A percentile compares a stretch with the other conserved stretches of the same genome.
Conservation (phyloP, 495 filamentous ascomycete genomes). For the Penicillium manginii region DNA sequence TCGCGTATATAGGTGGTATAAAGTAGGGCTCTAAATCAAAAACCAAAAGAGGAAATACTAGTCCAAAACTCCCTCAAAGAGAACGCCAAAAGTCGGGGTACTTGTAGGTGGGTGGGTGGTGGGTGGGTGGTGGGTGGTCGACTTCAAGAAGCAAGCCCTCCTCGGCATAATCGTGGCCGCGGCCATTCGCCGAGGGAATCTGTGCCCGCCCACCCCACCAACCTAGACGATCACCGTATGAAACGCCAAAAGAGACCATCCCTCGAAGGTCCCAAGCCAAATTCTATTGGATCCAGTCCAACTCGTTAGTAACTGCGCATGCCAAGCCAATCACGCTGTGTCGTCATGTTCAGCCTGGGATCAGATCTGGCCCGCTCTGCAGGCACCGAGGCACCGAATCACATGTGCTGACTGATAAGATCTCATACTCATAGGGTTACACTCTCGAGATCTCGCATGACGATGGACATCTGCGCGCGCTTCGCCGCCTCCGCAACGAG, state of each 20-base stretch:
- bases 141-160: background rate
- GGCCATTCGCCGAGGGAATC: background rate
- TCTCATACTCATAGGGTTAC: slow-evolving; percentile 48
- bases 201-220: background rate
- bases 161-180: background rate
- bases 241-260: background rate
- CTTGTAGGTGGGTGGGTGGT: background rate
- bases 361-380: background rate
- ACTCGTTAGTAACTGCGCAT: slow-evolving; percentile 1
- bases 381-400: slow-evolving; percentile 13
- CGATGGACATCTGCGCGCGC: slow-evolving; percentile 82
- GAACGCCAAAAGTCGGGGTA: background rate
- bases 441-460: slow-evolving; percentile 79
- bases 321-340: background rate
- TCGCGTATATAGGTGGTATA: slow-evolving; percentile 23
- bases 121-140: too few species aligned
- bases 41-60: background rate
- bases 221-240: slow-evolving; percentile 8
- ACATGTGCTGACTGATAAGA: slow-evolving; percentile 7
- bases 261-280: background rate
- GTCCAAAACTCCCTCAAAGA: slow-evolving; percentile 10
- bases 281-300: slow-evolving; percentile 22
- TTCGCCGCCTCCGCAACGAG: slow-evolving; percentile 95
- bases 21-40: background rate
- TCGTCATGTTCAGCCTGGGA: slow-evolving; percentile 3